Base-by-base conservation (phyloP, 495 filamentous ascomycete genomes). In the Neurospora sp. region DNA sequence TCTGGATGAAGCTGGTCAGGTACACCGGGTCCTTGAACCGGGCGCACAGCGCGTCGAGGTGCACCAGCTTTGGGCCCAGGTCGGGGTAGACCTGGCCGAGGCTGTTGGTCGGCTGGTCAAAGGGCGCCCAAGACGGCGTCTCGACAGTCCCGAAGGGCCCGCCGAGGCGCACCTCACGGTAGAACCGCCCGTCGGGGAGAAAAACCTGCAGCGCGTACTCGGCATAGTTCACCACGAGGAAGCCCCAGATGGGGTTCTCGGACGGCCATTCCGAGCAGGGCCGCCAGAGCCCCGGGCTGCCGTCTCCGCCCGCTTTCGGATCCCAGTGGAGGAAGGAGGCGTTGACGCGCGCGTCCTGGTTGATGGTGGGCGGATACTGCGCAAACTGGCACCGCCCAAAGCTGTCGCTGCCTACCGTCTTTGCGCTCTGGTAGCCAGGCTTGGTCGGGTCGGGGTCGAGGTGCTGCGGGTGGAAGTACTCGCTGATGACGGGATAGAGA, bases 201-300 rank as follows among this genome's bases (percentile, higher is more conserved):
- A 89, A 89, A 12, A 89, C 35, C 75, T 88, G 86, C 8, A 89
- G 68, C 1, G 82, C 83, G 37, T 75, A 71, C 72, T 88, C 80
- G 61, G 75, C 79, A 73, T 83, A 88, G 79, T 89, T 89, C 72
- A 83, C 72, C 1, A 89, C 76, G 2, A 88, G 39, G 86, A 86
- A 89, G 3, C 87, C 87, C 82, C 82, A 88, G 71, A 88, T 79
- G 27, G 86, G 87, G 53, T 81, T 82, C 68, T 88, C 86, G 22
- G 22, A 22, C 22, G 22, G 22, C 79, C 79, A 84, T 27, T 87
- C 84, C 0, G 70, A 41, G 9, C 72, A 39, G 1, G 74, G 71
- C 9, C 72, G 71, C 82, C 80, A 83, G 69, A 48, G 39, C 4
- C 3, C 2, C 37, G 20, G 31, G 2, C n/a, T 22, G 37, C 3